Conservation (phyloP, 2,329 filamentous ascomycete species). For the Xylariaceae sp. region DNA sequence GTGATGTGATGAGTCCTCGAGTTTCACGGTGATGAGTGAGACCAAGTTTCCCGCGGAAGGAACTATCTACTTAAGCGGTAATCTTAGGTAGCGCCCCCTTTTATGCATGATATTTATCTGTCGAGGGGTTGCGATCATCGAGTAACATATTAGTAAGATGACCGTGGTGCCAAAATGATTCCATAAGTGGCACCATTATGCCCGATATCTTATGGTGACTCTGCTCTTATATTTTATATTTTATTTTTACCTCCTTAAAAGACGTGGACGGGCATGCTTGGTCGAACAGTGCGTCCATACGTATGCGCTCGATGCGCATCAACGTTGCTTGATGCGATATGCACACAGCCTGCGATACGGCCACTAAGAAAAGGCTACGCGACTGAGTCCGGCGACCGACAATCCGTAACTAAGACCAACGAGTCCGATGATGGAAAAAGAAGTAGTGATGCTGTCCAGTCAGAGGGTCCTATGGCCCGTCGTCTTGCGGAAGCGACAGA, state of each 20-base stretch:
- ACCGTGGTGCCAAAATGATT: no score
- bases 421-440: conserved; percentile 6
- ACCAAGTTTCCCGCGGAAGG: no score
- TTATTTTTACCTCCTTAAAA: not conserved
- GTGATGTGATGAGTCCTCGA: no score
- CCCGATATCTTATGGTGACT: no score
- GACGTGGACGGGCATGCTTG: conserved; percentile 23
- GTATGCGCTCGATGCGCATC: conserved; percentile 23
- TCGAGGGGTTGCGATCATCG: no score
- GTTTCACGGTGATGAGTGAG: no score
- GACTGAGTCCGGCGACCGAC: conserved; percentile 8
- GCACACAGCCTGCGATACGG: not conserved
- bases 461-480: conserved; percentile 46
- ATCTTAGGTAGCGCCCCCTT: no score
- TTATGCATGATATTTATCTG: no score
- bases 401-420: not conserved
- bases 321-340: not conserved
- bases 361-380: conserved; percentile 7
- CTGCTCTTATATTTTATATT: no score
- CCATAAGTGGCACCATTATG: no score
- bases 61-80: no score
- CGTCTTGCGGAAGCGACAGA: conserved; percentile 59
- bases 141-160: no score
- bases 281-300: conserved; percentile 13
- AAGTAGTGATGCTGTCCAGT: not conserved